phyloP scores from a whole-genome alignment of 208 protist genomes.

The Endotrypanum monterogeii region DNA sequence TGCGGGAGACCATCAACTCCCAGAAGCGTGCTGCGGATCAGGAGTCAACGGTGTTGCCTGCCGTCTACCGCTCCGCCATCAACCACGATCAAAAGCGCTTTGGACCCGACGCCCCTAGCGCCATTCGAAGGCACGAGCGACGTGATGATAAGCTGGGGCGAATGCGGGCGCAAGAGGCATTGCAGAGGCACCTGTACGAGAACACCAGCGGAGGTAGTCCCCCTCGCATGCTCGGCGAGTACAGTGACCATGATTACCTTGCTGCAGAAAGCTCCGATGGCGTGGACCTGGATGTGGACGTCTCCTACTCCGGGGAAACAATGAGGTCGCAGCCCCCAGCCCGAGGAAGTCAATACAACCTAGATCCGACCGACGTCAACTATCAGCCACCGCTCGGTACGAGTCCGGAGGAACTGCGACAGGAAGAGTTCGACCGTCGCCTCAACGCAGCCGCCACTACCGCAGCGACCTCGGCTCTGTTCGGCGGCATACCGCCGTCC shows the following conservation, averaged over 20 bases:
- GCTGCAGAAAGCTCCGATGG: slow-evolving; percentile 12
- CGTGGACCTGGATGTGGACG: slow-evolving; percentile 7
- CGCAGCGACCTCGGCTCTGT: slow-evolving; percentile 3
- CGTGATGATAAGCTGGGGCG: slow-evolving; percentile 80
- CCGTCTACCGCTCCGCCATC: slow-evolving; percentile 79
- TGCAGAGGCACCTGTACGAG: slow-evolving; percentile 30
- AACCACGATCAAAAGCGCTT: slow-evolving; percentile 63
- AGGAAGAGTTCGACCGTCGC: slow-evolving; percentile 41
- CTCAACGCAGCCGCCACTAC: slow-evolving; percentile 12
- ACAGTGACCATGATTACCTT: slow-evolving; percentile 10
- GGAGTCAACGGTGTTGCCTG: slow-evolving; percentile 45
- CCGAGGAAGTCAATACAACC: slow-evolving; percentile 26
- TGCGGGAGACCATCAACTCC: slow-evolving; percentile 17
- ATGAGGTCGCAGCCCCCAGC: slow-evolving; percentile 13
- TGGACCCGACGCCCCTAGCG: slow-evolving; percentile 74
- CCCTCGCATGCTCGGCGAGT: slow-evolving; percentile 13
- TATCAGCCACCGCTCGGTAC: slow-evolving; percentile 86
- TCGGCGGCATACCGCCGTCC: slow-evolving; percentile 4
- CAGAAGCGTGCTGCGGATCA: slow-evolving; percentile 17
- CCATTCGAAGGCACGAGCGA: slow-evolving; percentile 76
- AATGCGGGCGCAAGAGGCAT: slow-evolving; percentile 46
- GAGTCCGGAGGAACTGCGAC: slow-evolving; percentile 64
- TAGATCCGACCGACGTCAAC: slow-evolving; percentile 39
- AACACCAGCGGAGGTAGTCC: slow-evolving; percentile 12
- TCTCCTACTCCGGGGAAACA: slow-evolving; percentile 16